Base-by-base conservation (phyloP, 352 stramenopile species). In the Phytophthora ohioensis region DNA sequence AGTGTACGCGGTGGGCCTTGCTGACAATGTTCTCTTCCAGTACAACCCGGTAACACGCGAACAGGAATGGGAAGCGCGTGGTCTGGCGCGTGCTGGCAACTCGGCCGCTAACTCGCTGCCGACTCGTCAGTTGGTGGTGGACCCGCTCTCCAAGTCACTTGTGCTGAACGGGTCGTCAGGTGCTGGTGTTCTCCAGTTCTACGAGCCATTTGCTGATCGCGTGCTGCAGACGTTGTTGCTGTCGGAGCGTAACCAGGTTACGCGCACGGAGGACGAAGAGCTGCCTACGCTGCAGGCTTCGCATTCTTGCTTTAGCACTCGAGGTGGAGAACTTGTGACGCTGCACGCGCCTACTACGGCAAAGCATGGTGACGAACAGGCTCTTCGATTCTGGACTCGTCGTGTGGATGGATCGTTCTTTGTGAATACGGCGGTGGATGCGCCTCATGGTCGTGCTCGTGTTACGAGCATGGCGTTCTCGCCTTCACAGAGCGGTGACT, bases 231-330 rank as follows among this genome's bases (percentile, higher is more conserved):
- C 78, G 35, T 63, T 96, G 34, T 39, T 85, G 59, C 71, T 96
- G 8, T 93, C 86, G 27, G 85, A 94, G 49, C 88, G 88, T 42
- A 96, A 96, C 72, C 87, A 93, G 48, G 87, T 96, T 30, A 91
- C 88, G n/a, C 82, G 84, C 39, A 94, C 87, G 0, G 83, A 92
- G 12, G 71, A 90, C 43, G 87, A 94, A 54, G 61, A 76, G 49
- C 55, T 92, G 32, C 82, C 84, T 8, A 69, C 78, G 46, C 74
- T 91, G 32, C 56, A 83, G 21, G 83, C 84, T 0, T 84, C 90
- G 32, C 75, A 85, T 17, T 59, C 85, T 27, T 73, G 69, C 53
- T 92, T 94, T 62, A 91, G 83, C 52, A 51, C 77, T 0, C 78
- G 54, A 47, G 87, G 87, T 10, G 42, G 57, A 27, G 81, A 85